phyloP scores from a whole-genome alignment of 164 flowering plant species.

The Stephania japonica region DNA sequence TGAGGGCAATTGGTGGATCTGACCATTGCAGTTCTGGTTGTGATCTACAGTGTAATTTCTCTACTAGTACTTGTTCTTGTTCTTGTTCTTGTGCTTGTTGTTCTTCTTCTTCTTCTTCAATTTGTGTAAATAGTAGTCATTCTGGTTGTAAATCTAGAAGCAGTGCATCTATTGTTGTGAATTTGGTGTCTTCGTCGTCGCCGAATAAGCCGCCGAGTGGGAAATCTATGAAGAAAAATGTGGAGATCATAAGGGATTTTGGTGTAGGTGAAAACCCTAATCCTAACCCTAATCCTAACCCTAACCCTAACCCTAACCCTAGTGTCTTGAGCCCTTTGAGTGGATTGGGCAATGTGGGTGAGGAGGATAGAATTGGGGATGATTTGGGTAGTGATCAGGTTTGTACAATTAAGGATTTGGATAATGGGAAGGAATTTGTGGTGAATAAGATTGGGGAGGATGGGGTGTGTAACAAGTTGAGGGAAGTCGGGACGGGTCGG shows the following conservation, averaged over 20 bases:
- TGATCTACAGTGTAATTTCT: background rate
- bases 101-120: background rate
- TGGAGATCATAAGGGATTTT: slow-evolving; percentile 22
- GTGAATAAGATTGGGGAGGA: slow-evolving; percentile 84
- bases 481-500: slow-evolving; percentile 83
- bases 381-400: slow-evolving; percentile 27
- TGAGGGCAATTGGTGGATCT: background rate
- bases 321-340: slow-evolving; percentile 8
- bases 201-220: slow-evolving; percentile 54
- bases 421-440: slow-evolving; percentile 92
- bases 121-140: slow-evolving; percentile 4
- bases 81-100: background rate
- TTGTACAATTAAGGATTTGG: slow-evolving; percentile 80
- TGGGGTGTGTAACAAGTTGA: slow-evolving; percentile 78
- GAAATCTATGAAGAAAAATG: slow-evolving; percentile 24
- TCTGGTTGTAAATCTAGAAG: background rate
- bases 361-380: slow-evolving; percentile 16
- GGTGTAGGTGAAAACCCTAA: background rate
- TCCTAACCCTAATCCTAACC: slow-evolving; percentile 9
- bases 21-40: background rate
- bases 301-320: slow-evolving; percentile 8
- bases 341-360: slow-evolving; percentile 14
- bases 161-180: slow-evolving; percentile 19
- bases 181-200: slow-evolving; percentile 26
- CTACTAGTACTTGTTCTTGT: background rate